Conservation (phyloP, 2,329 filamentous ascomycete genomes). For the Coniochaeta sp. region DNA sequence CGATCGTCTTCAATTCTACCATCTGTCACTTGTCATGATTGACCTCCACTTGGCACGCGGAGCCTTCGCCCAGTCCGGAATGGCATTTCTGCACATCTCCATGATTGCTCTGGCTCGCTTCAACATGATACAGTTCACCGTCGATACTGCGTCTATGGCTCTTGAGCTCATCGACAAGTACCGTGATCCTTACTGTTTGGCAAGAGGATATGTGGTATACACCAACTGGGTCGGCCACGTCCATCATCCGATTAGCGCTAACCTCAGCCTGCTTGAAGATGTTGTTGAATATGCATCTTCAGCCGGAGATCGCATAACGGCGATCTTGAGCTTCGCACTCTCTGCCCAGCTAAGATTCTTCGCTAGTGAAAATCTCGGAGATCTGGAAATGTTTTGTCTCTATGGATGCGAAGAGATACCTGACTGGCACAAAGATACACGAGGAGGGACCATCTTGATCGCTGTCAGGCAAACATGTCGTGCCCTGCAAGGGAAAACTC, state of each 20-base stretch:
- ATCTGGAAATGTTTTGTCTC: slow-evolving; percentile 63
- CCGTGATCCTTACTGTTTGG: slow-evolving; percentile 57
- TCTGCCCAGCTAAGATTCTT: slow-evolving; percentile 61
- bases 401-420: slow-evolving; percentile 68
- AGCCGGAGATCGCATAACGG: slow-evolving; percentile 63
- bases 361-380: slow-evolving; percentile 58
- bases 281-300: slow-evolving; percentile 58
- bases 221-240: slow-evolving; percentile 65
- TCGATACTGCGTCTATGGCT: slow-evolving; percentile 55
- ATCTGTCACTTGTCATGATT: slow-evolving; percentile 59
- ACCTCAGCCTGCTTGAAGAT: slow-evolving; percentile 53
- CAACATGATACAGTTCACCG: slow-evolving; percentile 60
- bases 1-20: slow-evolving; percentile 64
- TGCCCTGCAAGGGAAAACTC: slow-evolving; percentile 69
- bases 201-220: slow-evolving; percentile 62
- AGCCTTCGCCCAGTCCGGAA: slow-evolving; percentile 60
- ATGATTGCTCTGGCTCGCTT: slow-evolving; percentile 63
- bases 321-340: slow-evolving; percentile 64
- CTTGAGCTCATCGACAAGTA: slow-evolving; percentile 57
- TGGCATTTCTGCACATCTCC: slow-evolving; percentile 60
- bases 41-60: slow-evolving; percentile 57
- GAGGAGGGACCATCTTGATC: slow-evolving; percentile 64
- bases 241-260: slow-evolving; percentile 50
- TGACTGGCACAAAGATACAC: slow-evolving; percentile 62
- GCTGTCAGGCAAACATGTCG: slow-evolving; percentile 58